A percentile compares a stretch with the other conserved stretches of the same genome.
Evolutionary conservation across 2,329 filamentous ascomycete species (phyloP).

Genomic region (Sporothrix dimorphospora): DNA sequence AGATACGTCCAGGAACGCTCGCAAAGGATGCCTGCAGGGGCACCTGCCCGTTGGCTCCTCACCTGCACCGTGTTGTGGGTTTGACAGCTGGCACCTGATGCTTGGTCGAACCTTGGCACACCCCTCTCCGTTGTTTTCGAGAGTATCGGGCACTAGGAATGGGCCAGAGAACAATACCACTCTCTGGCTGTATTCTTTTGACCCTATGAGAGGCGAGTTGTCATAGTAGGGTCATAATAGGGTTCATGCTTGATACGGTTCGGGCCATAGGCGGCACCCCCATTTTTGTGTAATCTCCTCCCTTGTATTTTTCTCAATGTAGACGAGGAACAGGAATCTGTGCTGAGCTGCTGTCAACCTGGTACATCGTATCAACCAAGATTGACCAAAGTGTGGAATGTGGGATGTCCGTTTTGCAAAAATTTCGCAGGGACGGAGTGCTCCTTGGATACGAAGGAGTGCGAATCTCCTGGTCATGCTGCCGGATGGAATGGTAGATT

Average conservation of each 20-base stretch:
- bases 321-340: neutral
- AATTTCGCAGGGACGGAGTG: neutral
- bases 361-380: neutral
- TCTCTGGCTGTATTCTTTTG: neutral
- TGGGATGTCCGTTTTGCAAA: neutral
- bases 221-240: neutral
- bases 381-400: neutral
- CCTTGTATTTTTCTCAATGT: neutral
- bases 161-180: neutral
- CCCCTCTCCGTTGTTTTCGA: neutral
- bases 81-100: neutral
- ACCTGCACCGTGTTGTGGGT: neutral
- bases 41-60: neutral
- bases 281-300: neutral
- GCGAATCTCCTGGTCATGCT: neutral
- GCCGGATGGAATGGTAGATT: neutral
- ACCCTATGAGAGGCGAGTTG: neutral
- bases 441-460: neutral
- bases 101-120: neutral
- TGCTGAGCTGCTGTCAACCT: neutral
- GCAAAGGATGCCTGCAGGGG: neutral
- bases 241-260: constrained; percentile 8
- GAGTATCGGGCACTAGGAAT: neutral
- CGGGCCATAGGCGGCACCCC: constrained; percentile 7
- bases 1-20: neutral